Conservation (phyloP, 148 eudicot species). For the Silene latifolia region DNA sequence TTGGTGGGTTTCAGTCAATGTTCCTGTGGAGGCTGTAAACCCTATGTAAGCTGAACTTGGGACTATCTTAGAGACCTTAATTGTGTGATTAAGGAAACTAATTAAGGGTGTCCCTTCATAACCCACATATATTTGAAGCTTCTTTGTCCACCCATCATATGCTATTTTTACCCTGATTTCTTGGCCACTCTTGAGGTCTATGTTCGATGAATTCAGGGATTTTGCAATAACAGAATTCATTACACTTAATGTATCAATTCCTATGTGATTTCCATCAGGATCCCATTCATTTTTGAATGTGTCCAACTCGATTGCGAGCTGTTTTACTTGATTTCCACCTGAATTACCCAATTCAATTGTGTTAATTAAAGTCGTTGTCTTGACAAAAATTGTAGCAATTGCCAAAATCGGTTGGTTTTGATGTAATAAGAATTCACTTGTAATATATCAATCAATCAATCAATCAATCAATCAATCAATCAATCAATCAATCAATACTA, state of each 20-base stretch:
- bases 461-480: too few relatives aligned
- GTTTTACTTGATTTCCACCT: slow-evolving; percentile 23
- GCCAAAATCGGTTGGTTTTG: too few relatives aligned
- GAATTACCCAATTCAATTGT: neutral
- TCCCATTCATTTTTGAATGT: slow-evolving; percentile 63
- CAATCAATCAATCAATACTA: too few relatives aligned
- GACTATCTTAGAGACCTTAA: slow-evolving; percentile 38
- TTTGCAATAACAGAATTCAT: slow-evolving; percentile 32
- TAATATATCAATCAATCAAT: too few relatives aligned
- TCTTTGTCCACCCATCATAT: slow-evolving; percentile 50
- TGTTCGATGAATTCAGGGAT: slow-evolving; percentile 35
- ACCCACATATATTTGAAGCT: slow-evolving; percentile 36
- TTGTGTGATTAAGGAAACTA: slow-evolving; percentile 36
- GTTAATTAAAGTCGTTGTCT: too few relatives aligned
- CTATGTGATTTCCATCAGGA: slow-evolving; percentile 56
- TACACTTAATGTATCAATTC: slow-evolving; percentile 45
- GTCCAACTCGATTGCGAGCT: slow-evolving; percentile 51
- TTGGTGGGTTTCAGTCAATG: slow-evolving; percentile 46
- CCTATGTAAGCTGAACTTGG: slow-evolving; percentile 46
- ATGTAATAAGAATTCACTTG: too few relatives aligned
- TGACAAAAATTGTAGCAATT: too few relatives aligned
- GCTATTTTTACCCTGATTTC: slow-evolving; percentile 40
- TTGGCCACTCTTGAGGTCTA: slow-evolving; percentile 51
- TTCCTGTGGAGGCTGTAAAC: slow-evolving; percentile 65
- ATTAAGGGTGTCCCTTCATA: slow-evolving; percentile 39